Base-by-base conservation (phyloP, 2,329 filamentous ascomycete genomes). In the Hymenoscyphus repandus region DNA sequence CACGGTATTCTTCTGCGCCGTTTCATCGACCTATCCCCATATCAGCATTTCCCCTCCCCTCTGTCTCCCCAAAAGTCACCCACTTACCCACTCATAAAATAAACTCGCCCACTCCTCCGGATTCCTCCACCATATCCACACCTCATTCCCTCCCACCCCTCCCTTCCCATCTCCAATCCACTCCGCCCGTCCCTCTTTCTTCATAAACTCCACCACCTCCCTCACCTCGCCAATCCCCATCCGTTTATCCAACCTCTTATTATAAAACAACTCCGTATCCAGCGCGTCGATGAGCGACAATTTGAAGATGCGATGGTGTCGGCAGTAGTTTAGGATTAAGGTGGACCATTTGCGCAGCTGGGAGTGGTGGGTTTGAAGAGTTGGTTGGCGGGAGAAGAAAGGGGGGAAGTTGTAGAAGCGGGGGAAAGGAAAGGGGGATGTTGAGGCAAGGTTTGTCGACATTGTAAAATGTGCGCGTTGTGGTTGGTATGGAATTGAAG, bases 61-160 rank as follows among this genome's bases (percentile, higher is more conserved):
- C 13, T 20, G 18, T 9, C 34, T 4, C 6, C 9, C 30, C 3
- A 11, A 5, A 18, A 20, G 37, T 34, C 22, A n/a, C 12, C n/a
- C 31, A 60, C 49, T 45, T 11, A 81, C 86, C 83, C 90, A 97
- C 39, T 74, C 79, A 68, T 86, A 86, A 38, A 97, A 72, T 53
- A 84, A 66, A 32, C 77, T 80, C 2, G 90, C 93, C 92, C 93
- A 99, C 72, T 97, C 92, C 65, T 95, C 89, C 0, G 87, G 85
- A 62, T 82, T 86, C 56, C 81, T 79, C 92, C 92, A 97, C 72
- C 84, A 95, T 2, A 96, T 72, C 77, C 85, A 92, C 15, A 78
- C 82, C 11, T 81, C 72, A 38, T 81, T 76, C 37, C 74, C 75
- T n/a, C 67, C 58, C 3, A 62, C 56, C 55, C 64, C 58, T 49